Base-by-base conservation (phyloP, 31 red algal genomes). In the Porphyra umbilicalis region DNA sequence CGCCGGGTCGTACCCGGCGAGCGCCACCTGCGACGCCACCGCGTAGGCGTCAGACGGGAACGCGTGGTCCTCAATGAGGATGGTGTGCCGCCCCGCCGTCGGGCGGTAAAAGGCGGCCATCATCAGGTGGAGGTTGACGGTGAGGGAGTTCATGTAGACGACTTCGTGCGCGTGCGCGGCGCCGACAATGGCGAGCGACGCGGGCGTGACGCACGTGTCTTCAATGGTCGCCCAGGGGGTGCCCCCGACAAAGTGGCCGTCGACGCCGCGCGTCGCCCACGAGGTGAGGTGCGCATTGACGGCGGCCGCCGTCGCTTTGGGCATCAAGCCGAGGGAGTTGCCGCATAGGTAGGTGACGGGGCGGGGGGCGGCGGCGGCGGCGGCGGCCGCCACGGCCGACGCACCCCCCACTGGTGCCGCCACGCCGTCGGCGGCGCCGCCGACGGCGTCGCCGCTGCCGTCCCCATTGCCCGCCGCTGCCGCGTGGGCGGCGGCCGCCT, bases 101-200 rank as follows among this genome's bases (percentile, higher is more conserved):
- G 96, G 92, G 25, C 85, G 83, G 77, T 98, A 98, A 71, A 95
- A 95, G 25, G 92, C 89, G 15, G 88, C 84, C 71, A 98, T 85
- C 90, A 98, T 90, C 15, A 95, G 82, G 79, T 98, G 96, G 6
- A 98, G 78, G 76, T 98, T 98, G 35, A 98, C 96, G 9, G 96
- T 95, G 11, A 98, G 81, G 30, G 89, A 79, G 84, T 95, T 95
- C 96, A 98, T 98, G 76, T 87, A 80, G 8, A 88, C 92, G 33
- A 98, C 89, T 81, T 98, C 96, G 74, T 85, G 79, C 5, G 46
- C 75, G 25, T 82, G 77, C 16, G 31, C 34, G 31, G 92, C 96
- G 75, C 96, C 96, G 31, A 98, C 96, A 1, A 98, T 13, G 9
- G 88, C 85, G 25, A 71, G 42, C 6, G 80, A 32, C 81, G 77